phyloP scores from a whole-genome alignment of 768 basidiomycete genomes.

The Hydnomerulius pinastri region DNA sequence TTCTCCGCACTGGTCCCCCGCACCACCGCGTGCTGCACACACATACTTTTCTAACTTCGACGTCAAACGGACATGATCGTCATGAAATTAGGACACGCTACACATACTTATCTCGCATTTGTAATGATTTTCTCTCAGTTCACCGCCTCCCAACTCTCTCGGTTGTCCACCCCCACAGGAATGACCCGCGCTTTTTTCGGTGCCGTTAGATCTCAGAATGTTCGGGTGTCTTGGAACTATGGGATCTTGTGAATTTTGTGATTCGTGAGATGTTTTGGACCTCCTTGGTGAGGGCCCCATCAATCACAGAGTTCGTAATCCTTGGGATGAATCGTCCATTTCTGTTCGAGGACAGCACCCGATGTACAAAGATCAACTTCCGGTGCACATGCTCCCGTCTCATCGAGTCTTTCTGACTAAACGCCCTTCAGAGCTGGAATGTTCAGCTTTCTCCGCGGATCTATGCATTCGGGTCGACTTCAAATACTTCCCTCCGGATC shows the following conservation, averaged over 20 bases:
- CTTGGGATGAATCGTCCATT: not conserved
- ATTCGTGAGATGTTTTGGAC: too few relatives aligned
- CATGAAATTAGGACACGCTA: not conserved
- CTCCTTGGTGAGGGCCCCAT: too few relatives aligned
- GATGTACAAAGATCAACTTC: not conserved
- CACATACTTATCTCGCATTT: slow-evolving; percentile 1
- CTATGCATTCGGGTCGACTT: too few relatives aligned
- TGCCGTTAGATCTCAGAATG: too few relatives aligned
- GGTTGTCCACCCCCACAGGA: not conserved
- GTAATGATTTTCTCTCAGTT: not conserved
- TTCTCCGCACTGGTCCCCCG: not conserved
- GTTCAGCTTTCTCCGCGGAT: too few relatives aligned
- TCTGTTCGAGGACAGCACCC: not conserved
- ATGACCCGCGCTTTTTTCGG: not conserved
- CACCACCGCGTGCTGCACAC: not conserved
- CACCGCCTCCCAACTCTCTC: too few relatives aligned
- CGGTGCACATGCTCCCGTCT: not conserved
- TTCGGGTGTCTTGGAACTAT: too few relatives aligned
- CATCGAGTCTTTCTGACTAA: too few relatives aligned
- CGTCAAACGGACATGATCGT: not conserved
- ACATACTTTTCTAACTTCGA: not conserved
- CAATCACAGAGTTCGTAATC: too few relatives aligned
- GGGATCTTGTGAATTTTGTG: too few relatives aligned
- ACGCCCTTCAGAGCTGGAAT: too few relatives aligned
- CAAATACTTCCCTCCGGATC: too few relatives aligned